Evolutionary conservation across 2,329 filamentous ascomycete species (phyloP), one percentile per base, ranked within the genome.

Genomic region (Arthrobotrys megalospora): DNA sequence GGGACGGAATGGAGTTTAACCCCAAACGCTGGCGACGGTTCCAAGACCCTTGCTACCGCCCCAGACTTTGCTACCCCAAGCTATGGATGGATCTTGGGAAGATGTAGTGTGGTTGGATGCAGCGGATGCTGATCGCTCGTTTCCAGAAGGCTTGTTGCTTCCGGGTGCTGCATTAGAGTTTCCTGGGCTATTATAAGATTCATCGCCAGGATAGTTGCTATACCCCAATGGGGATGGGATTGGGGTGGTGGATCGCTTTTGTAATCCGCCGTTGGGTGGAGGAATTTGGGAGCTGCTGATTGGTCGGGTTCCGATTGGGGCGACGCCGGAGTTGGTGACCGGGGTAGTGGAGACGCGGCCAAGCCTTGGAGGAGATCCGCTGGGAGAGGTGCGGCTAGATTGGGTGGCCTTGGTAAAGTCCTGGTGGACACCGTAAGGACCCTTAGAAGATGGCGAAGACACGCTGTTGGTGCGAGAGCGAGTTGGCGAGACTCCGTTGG

Each of bases 271-370:
- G 8, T 88, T 87, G 38, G 89, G 87, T 82, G 90, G 91, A 36
- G 87, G 83, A 24, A 86, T 86, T 78, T 89, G 88, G 47, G 86
- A 84, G 32, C 83, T 84, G 45, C 83, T 81, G 36, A 84, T 85
- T 2, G 95, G 95, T 52, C 96, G 91, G 73, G 95, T 97, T 80
- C 96, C 96, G 81, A 98, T 98, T 16, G 96, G 95, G 21, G 94
- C 95, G 66, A 98, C 94, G 3, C 92, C 88, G 72, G 88, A 87
- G 69, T 88, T 88, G 62, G 87, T 88, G 87, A 60, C 86, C 86
- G 79, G 89, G 84, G 85, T 86, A 77, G 84, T 88, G 34, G 87
- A 85, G 43, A 90, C 88, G 65, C 90, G 88, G 80, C 90, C 88
- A 71, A 88, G 86, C 50, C 90, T 90, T 68, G 93, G 92, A 48